phyloP scores from a whole-genome alignment of 441 rosid genomes.

The Isatis lusitanica region DNA sequence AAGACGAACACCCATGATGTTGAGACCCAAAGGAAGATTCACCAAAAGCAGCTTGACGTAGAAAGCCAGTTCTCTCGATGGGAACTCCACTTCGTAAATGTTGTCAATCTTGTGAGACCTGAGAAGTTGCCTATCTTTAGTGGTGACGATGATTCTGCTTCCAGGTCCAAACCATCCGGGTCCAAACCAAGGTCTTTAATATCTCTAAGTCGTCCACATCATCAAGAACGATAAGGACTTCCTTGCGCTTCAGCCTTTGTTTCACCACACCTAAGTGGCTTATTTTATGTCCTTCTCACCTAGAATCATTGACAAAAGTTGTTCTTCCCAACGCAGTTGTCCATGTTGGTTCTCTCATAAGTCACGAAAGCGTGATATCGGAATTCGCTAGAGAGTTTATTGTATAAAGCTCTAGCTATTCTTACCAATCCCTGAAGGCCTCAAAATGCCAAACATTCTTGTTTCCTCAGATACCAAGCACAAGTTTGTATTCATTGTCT shows the following conservation, averaged over 20 bases:
- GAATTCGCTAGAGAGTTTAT: neutral
- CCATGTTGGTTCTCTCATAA: neutral
- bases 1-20: neutral
- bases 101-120: neutral
- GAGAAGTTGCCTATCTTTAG: neutral
- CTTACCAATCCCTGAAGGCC: neutral
- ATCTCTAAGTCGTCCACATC: neutral
- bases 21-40: too few relatives aligned
- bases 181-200: neutral
- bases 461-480: neutral
- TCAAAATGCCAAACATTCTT: neutral
- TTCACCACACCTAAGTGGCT: neutral
- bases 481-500: neutral
- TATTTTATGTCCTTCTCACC: neutral
- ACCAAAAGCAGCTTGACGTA: neutral
- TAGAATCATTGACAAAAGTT: neutral
- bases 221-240: neutral
- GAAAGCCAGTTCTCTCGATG: neutral
- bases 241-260: neutral
- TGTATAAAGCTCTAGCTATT: neutral
- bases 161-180: neutral
- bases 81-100: neutral
- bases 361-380: neutral
- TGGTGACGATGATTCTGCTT: neutral
- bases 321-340: neutral